These are phyloP conservation scores for Boletales sp. DNA, from an alignment of 768 basidiomycete species.

Conservation along the genomic window DNA sequence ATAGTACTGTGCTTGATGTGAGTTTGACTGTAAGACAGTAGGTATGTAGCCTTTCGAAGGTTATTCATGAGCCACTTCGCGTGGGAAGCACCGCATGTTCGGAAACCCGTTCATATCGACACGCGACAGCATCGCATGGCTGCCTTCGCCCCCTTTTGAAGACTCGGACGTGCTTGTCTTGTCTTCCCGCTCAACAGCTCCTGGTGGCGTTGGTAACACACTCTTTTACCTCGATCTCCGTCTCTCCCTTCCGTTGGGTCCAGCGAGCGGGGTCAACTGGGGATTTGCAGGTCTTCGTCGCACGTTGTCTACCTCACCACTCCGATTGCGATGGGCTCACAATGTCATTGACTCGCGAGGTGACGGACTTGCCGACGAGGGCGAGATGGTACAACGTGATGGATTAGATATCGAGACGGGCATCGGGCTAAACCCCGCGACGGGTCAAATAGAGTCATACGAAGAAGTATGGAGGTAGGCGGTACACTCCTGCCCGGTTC, in stretches of 20 bases:
- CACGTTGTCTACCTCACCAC: slow-evolving; percentile 16
- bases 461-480: slow-evolving; percentile 24
- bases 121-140: slow-evolving; percentile 25
- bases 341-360: slow-evolving; percentile 17
- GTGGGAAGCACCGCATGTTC: not conserved
- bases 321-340: slow-evolving; percentile 18
- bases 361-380: slow-evolving; percentile 14
- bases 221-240: slow-evolving; percentile 26
- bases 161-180: slow-evolving; percentile 27
- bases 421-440: slow-evolving; percentile 20
- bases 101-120: slow-evolving; percentile 19
- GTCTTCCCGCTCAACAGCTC: slow-evolving; percentile 23
- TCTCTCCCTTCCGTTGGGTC: slow-evolving; percentile 20
- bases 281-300: slow-evolving; percentile 22
- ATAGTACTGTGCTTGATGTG: too few relatives aligned
- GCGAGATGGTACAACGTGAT: slow-evolving; percentile 15
- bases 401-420: slow-evolving; percentile 24
- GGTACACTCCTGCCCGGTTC: too few relatives aligned
- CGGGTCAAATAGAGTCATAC: slow-evolving; percentile 15
- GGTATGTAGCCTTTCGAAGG: too few relatives aligned
- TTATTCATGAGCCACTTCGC: too few relatives aligned
- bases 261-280: slow-evolving; percentile 18
- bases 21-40: too few relatives aligned
- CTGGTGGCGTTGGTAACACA: slow-evolving; percentile 8
- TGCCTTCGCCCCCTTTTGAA: slow-evolving; percentile 16